phyloP scores from a whole-genome alignment of 164 flowering plant genomes.

The Paratinospora sagittata region DNA sequence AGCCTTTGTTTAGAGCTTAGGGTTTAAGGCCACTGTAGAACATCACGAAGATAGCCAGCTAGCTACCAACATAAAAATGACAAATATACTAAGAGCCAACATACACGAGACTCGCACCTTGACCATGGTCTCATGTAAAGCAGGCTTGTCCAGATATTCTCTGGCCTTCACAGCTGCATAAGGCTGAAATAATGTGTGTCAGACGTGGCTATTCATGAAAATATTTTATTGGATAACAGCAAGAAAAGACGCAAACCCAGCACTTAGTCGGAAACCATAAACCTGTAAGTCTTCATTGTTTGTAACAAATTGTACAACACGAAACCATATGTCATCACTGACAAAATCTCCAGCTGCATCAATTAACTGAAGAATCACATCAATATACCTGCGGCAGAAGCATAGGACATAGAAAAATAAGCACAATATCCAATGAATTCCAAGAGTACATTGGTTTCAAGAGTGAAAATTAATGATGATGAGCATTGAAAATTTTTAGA shows the following conservation, averaged over 20 bases:
- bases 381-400: conserved; percentile 73
- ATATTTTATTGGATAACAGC: background rate
- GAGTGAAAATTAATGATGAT: background rate
- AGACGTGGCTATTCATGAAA: conserved; percentile 7
- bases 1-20: too few species aligned
- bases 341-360: conserved; percentile 99
- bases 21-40: too few species aligned
- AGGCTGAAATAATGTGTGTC: conserved; percentile 45
- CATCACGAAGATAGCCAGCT: too few species aligned
- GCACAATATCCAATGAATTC: background rate
- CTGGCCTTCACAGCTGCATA: conserved; percentile 96
- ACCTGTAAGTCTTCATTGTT: conserved; percentile 99
- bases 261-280: conserved; percentile 5
- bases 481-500: background rate
- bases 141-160: conserved; percentile 94
- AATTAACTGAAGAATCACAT: conserved; percentile 97
- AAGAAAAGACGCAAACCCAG: background rate
- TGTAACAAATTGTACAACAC: conserved; percentile 96
- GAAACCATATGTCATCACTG: conserved; percentile 99
- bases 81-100: background rate
- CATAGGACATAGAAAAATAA: conserved; percentile 4
- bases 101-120: conserved; percentile 49
- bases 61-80: too few species aligned
- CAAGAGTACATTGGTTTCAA: too few species aligned
- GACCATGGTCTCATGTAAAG: conserved; percentile 98